Evolutionary conservation across 2,329 filamentous ascomycete species (phyloP).

Genomic region (Cladophialophora carrionii): DNA sequence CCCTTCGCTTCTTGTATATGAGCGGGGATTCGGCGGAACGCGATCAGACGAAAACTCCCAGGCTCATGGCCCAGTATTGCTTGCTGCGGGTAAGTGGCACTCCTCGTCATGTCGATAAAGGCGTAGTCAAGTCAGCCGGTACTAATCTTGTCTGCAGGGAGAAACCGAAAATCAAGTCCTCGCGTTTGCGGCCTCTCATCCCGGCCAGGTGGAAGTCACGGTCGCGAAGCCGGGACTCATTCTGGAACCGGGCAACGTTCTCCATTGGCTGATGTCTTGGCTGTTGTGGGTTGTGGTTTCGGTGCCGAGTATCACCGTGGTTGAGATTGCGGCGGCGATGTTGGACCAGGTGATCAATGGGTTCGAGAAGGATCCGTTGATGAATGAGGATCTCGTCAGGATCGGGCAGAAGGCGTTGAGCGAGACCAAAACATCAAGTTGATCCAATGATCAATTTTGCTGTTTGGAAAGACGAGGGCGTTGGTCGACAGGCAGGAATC

Average conservation of each 20-base stretch:
- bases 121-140: not conserved
- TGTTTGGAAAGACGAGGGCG: no score
- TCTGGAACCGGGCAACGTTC: slow-evolving; percentile 38
- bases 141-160: slow-evolving; percentile 46
- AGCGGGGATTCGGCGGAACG: slow-evolving; percentile 53
- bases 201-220: slow-evolving; percentile 46
- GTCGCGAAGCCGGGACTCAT: slow-evolving; percentile 53
- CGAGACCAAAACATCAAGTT: not conserved
- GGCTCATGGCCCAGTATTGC: slow-evolving; percentile 45
- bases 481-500: not conserved
- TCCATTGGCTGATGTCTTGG: slow-evolving; percentile 40
- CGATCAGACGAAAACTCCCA: slow-evolving; percentile 47
- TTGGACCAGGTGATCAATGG: slow-evolving; percentile 53
- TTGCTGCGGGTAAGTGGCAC: slow-evolving; percentile 53
- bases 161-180: slow-evolving; percentile 53
- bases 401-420: slow-evolving; percentile 42
- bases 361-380: slow-evolving; percentile 53
- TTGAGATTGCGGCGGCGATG: slow-evolving; percentile 50
- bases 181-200: slow-evolving; percentile 47
- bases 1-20: slow-evolving; percentile 56
- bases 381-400: slow-evolving; percentile 50
- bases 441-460: not conserved
- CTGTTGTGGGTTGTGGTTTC: slow-evolving; percentile 9
- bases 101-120: not conserved
- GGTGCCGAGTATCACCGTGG: slow-evolving; percentile 35